These are phyloP conservation scores for Pseudogymnoascus sp. DNA, from an alignment of 2,329 filamentous ascomycete species.

Conservation along the genomic window DNA sequence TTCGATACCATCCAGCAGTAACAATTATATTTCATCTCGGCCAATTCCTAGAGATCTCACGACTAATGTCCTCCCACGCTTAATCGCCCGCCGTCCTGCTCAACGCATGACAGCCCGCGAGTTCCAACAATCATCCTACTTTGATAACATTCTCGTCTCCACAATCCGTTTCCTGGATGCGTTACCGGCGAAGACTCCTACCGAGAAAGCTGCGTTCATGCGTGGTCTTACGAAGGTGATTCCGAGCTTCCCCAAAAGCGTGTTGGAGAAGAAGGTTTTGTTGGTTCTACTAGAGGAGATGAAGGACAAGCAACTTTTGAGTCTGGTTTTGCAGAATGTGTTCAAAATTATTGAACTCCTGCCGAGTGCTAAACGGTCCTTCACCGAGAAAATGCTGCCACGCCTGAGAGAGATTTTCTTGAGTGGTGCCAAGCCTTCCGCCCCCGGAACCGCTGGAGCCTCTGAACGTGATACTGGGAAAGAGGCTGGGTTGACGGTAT, in stretches of 20 bases:
- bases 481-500: constrained; percentile 85
- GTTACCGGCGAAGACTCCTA: constrained; percentile 83
- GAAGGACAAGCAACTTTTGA: constrained; percentile 82
- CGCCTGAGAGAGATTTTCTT: constrained; percentile 78
- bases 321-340: constrained; percentile 80
- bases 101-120: constrained; percentile 82
- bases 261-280: constrained; percentile 90
- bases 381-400: constrained; percentile 82
- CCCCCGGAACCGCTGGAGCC: constrained; percentile 31
- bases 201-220: constrained; percentile 88
- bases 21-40: constrained; percentile 77
- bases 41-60: constrained; percentile 74
- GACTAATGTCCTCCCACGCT: constrained; percentile 67
- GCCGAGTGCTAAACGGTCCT: constrained; percentile 68
- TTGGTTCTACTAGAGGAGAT: constrained; percentile 85
- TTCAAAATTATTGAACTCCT: constrained; percentile 82
- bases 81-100: constrained; percentile 82
- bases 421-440: constrained; percentile 44
- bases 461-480: constrained; percentile 73
- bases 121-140: constrained; percentile 92
- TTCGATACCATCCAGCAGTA: constrained; percentile 67
- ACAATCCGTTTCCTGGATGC: constrained; percentile 92
- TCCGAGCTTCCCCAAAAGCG: constrained; percentile 84
- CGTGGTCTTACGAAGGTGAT: constrained; percentile 80
- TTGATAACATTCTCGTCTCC: constrained; percentile 93